Percentiles rank a stretch among this genome's conserved stretches.
phyloP scores from a whole-genome alignment of 2,329 filamentous ascomycete species.

The Didymella pomorum region DNA sequence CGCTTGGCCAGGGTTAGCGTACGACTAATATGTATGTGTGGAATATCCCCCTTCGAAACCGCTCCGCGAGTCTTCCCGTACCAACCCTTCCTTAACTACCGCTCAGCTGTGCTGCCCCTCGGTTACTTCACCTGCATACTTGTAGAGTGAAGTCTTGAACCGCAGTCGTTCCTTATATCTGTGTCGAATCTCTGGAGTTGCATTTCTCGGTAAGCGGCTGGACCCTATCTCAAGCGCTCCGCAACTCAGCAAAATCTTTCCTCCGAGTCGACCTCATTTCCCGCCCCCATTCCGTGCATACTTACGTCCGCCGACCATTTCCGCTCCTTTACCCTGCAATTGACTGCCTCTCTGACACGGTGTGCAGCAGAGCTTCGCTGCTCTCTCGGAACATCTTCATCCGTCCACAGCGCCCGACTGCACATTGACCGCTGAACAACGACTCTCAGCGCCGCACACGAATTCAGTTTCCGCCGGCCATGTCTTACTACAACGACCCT shows the following conservation, averaged over 20 bases:
- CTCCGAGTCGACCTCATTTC: slow-evolving; percentile 39
- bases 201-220: slow-evolving; percentile 47
- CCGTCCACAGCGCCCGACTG: neutral
- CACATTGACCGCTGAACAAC: slow-evolving; percentile 1
- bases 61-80: slow-evolving; percentile 37
- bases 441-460: slow-evolving; percentile 13
- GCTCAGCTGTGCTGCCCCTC: slow-evolving; percentile 34
- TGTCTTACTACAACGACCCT: slow-evolving; percentile 75
- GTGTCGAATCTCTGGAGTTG: slow-evolving; percentile 15
- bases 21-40: slow-evolving; percentile 33
- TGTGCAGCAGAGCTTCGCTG: slow-evolving; percentile 28
- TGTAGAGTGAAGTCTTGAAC: slow-evolving; percentile 34
- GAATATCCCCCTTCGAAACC: slow-evolving; percentile 43
- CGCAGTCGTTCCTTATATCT: slow-evolving; percentile 45
- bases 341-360: slow-evolving; percentile 26
- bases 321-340: slow-evolving; percentile 30
- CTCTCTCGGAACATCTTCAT: slow-evolving; percentile 21
- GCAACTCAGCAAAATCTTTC: slow-evolving; percentile 46
- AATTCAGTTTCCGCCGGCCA: slow-evolving; percentile 42
- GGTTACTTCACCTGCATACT: slow-evolving; percentile 30
- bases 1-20: slow-evolving; percentile 42
- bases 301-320: slow-evolving; percentile 24
- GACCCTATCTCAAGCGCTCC: slow-evolving; percentile 33
- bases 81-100: slow-evolving; percentile 28
- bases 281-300: slow-evolving; percentile 36